Evolutionary conservation across 2,329 filamentous ascomycete genomes (phyloP).

Genomic region (Fusarium begoniae): DNA sequence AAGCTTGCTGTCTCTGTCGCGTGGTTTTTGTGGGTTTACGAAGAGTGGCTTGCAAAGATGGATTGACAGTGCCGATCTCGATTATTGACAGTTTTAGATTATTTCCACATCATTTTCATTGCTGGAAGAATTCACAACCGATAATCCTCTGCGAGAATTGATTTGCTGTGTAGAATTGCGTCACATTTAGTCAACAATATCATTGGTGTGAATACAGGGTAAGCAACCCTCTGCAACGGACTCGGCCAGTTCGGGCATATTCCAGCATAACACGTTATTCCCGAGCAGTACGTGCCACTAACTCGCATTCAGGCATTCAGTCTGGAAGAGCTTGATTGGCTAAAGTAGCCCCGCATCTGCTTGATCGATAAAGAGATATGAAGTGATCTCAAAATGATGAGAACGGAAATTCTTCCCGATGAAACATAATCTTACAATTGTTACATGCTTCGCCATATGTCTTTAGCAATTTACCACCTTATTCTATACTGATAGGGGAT

Average conservation of each 20-base stretch:
- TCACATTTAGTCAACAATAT: not conserved
- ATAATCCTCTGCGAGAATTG: rapidly evolving
- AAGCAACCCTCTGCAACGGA: not conserved
- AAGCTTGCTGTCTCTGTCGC: not conserved
- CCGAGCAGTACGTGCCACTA: not conserved
- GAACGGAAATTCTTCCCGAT: not conserved
- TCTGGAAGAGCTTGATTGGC: not conserved
- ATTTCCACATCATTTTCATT: rapidly evolving
- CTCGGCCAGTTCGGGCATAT: not conserved
- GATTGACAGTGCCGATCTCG: not conserved
- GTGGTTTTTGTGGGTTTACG: not conserved
- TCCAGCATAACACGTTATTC: not conserved
- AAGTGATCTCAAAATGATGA: no score
- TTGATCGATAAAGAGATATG: not conserved
- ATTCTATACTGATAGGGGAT: no score
- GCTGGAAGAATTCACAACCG: not conserved
- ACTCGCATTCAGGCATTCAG: not conserved
- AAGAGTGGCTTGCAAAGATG: not conserved
- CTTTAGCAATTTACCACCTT: no score
- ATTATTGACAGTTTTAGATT: rapidly evolving
- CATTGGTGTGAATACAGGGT: not conserved
- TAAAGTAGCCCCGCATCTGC: not conserved
- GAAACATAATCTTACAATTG: not conserved
- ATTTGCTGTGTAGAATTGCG: rapidly evolving
- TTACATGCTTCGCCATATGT: not conserved